Base-by-base conservation (phyloP, 1,139 yeast genomes). In the Kodamaea ohmeri region DNA sequence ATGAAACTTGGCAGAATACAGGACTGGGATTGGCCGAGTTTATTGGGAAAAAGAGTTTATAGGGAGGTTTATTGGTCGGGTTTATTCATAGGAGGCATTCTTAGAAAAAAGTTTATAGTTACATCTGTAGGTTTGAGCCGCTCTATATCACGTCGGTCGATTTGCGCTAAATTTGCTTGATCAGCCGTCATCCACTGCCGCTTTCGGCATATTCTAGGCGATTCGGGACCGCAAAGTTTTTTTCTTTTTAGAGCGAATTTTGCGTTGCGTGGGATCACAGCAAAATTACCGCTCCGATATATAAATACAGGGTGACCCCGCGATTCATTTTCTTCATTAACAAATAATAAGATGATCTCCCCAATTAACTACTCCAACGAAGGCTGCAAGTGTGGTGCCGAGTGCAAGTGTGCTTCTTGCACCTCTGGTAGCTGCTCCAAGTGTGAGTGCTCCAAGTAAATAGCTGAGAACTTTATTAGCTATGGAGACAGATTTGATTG, bases 321-420 rank as follows among this genome's bases (percentile, higher is more conserved):
- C 29, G 8, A 12, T 6, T 32, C 34, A 46, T 50, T 36, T 38
- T 34, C 15, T 15, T 30, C 27, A 22, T 15, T 16, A 13, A 30
- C 28, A 35, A 39, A 28, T 15, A 7, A 15, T 16, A 34, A 11
- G 30, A 38, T 37, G 35, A 40, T 40, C 7, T 29, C 47, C 35
- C 45, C 48, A 39, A 48, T 53, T 43, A 43, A 44, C 49, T 49
- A 51, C 42, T 32, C 50, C 32, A 40, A 46, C 25, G 46, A 49
- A 40, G 56, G 55, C 35, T 57, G 61, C 45, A 16, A 49, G 25
- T 56, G 62, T 39, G 57, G 60, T 30, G 40, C 51, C 28, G 49
- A 46, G 36, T 55, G 61, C 54, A 58, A 58, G 46, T 61, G 66
- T 43, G 36, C 17, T 42, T 13, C 49, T 25, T 55, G 43, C 59